Percentiles rank a stretch among this genome's conserved stretches.
phyloP scores from a whole-genome alignment of 371 early-diverging fungal genomes.

The Thermomucor indicae-seudaticae region DNA sequence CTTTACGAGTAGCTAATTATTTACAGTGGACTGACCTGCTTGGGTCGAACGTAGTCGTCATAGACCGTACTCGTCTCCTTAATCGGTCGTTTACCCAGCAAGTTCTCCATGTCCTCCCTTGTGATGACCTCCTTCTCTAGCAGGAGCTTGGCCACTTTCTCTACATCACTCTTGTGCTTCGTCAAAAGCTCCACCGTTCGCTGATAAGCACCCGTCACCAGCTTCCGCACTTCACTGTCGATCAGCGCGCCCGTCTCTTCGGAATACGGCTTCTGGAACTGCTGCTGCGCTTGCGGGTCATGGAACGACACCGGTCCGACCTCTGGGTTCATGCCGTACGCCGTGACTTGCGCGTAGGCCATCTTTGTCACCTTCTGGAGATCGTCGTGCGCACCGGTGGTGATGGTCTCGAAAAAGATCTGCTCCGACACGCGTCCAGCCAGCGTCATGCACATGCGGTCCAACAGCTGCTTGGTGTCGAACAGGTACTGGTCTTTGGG shows the following conservation, averaged over 20 bases:
- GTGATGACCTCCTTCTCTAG: constrained; percentile 95
- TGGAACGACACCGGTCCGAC: constrained; percentile 87
- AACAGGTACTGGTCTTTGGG: constrained; percentile 97
- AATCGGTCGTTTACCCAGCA: constrained; percentile 90
- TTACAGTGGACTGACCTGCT: too few relatives aligned
- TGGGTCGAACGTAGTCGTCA: constrained; percentile 62
- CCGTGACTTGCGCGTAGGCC: constrained; percentile 93
- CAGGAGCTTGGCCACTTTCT: constrained; percentile 89
- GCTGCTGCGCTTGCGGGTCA: constrained; percentile 69
- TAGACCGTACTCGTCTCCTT: constrained; percentile 65
- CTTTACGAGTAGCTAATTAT: too few relatives aligned
- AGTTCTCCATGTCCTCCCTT: constrained; percentile 89
- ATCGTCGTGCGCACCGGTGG: constrained; percentile 92
- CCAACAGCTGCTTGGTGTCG: constrained; percentile 86
- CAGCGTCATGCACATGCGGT: constrained; percentile 98
- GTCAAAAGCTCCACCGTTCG: constrained; percentile 78
- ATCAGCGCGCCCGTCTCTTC: constrained; percentile 94
- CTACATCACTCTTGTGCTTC: constrained; percentile 80
- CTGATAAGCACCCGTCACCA: constrained; percentile 81
- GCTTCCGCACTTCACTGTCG: constrained; percentile 86
- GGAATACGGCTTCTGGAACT: constrained; percentile 94
- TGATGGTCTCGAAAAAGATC: constrained; percentile 89
- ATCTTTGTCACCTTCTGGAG: constrained; percentile 96
- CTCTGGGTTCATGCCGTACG: constrained; percentile 92
- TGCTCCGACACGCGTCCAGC: constrained; percentile 96